These are phyloP conservation scores for Scedosporium aurantiacum DNA, from an alignment of 2,329 filamentous ascomycete genomes.

Conservation along the genomic window DNA sequence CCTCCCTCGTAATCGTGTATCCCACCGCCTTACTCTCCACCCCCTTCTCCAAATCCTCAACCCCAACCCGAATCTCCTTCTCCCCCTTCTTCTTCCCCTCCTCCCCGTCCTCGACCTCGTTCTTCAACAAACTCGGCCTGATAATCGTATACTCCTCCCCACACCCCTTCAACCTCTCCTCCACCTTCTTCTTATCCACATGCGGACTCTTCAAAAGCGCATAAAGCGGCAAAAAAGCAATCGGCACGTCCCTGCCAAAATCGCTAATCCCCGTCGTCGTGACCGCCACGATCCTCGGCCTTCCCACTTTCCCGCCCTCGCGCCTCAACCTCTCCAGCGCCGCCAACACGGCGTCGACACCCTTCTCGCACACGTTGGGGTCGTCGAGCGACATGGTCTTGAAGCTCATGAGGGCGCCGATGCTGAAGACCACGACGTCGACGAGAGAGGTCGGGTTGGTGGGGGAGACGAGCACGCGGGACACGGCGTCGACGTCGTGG, in stretches of 20 bases:
- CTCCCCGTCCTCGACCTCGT: slow-evolving; percentile 16
- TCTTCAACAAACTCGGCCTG: slow-evolving; percentile 24
- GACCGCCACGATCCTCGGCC: slow-evolving; percentile 23
- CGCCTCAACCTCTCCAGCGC: slow-evolving; percentile 22
- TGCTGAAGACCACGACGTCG: slow-evolving; percentile 34
- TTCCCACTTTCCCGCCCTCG: slow-evolving; percentile 14
- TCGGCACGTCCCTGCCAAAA: slow-evolving; percentile 28
- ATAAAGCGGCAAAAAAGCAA: slow-evolving; percentile 32
- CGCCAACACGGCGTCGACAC: slow-evolving; percentile 29
- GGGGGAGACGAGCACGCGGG: slow-evolving; percentile 21
- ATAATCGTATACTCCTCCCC: slow-evolving; percentile 26
- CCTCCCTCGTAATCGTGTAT: slow-evolving; percentile 35
- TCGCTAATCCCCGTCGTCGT: slow-evolving; percentile 29
- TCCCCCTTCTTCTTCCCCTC: slow-evolving; percentile 8
- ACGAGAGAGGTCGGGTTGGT: slow-evolving; percentile 22
- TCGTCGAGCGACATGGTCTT: slow-evolving; percentile 29
- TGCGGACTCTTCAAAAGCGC: slow-evolving; percentile 30
- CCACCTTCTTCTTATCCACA: slow-evolving; percentile 37
- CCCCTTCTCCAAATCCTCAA: slow-evolving; percentile 24
- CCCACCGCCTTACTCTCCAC: slow-evolving; percentile 27
- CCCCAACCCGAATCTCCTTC: slow-evolving; percentile 22
- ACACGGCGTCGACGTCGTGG: slow-evolving; percentile 26
- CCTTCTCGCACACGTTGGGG: slow-evolving; percentile 34
- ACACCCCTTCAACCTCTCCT: slow-evolving; percentile 19
- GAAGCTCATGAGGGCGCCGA: slow-evolving; percentile 28